Base-by-base conservation (phyloP, 2,329 filamentous ascomycete species). In the Delphinella strobiligena region DNA sequence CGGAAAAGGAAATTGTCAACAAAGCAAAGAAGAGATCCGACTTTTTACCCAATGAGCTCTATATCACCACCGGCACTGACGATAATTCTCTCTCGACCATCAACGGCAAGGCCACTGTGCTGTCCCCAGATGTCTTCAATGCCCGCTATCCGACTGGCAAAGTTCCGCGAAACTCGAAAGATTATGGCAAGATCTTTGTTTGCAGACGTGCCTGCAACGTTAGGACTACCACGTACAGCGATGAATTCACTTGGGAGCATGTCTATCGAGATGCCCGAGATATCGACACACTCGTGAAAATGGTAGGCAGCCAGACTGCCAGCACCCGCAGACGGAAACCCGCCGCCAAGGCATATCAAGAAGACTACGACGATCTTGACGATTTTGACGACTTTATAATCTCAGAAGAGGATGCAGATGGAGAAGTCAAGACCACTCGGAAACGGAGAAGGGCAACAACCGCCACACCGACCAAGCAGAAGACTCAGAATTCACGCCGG, bases 221-320 rank as follows among this genome's bases (percentile, higher is more conserved):
- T 10, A 71, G 87, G 43, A 93, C 88, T 17, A 82, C 86, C 15
- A 87, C 78, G 16, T 98, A 96, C 56, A 95, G 89, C 0, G 78
- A 91, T 11, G 87, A 95, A 51, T 94, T 98, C 49, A 59, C 74
- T 1, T 98, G 91, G 91, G 87, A 95, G 54, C 77, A 94, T 32
- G 62, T 93, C 2, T 93, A 85, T 51, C 68, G 66, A 0, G 78
- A 77, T n/a, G 67, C 68, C 22, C 66, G 78, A n/a, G 73, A 81
- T 46, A 68, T 94, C 19, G 71, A 74, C 35, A 56, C 68, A 4
- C 60, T 94, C 33, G 68, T 82, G 27, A 72, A 80, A 19, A 63
- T 80, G 46, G 71, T 95, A 12, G 74, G 82, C 54, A 71, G 64
- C 29, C 74, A 78, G 40, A 93, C 91, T 11, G 87, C 84, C 54